phyloP scores from a whole-genome alignment of 306 rosid species.

The Medicago ruthenica region DNA sequence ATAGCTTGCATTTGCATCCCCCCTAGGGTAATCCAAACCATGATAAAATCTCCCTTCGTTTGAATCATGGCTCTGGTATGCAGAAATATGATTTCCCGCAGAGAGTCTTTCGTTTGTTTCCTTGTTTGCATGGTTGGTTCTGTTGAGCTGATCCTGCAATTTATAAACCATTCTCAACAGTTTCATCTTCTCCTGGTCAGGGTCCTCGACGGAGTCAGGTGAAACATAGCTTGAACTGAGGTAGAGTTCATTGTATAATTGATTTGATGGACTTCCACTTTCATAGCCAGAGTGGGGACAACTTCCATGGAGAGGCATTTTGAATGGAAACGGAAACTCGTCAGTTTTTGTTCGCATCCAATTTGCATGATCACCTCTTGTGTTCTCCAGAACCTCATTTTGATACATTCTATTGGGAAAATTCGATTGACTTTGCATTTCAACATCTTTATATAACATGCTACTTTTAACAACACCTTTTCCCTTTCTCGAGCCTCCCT shows the following conservation, averaged over 20 bases:
- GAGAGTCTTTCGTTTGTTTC: conserved; percentile 51
- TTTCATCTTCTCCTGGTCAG: conserved; percentile 71
- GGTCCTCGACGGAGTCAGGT: conserved; percentile 54
- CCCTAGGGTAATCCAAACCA: conserved; percentile 51
- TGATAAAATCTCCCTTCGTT: conserved; percentile 51
- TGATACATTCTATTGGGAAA: conserved; percentile 49
- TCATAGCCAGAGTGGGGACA: conserved; percentile 52
- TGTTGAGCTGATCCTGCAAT: conserved; percentile 75
- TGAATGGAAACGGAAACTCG: conserved; percentile 55
- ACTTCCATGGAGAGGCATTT: conserved; percentile 44
- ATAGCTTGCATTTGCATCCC: conserved; percentile 53
- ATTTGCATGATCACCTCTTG: conserved; percentile 48
- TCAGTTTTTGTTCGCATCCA: conserved; percentile 53
- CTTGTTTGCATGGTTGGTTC: conserved; percentile 45
- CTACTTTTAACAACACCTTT: conserved; percentile 40
- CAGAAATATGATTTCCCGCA: conserved; percentile 40
- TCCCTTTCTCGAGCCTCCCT: conserved; percentile 53
- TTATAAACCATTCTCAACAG: conserved; percentile 74
- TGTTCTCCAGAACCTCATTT: conserved; percentile 46
- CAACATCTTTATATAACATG: conserved; percentile 49
- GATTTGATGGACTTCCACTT: conserved; percentile 57
- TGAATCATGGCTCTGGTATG: conserved; percentile 51
- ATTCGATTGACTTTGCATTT: conserved; percentile 44
- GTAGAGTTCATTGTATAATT: conserved; percentile 54
- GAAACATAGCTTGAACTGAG: conserved; percentile 60